Evolutionary conservation across 192 early-diverging fungal genomes (phyloP), one percentile per base, ranked within the genome.

Genomic region (Piromyces finnis): DNA sequence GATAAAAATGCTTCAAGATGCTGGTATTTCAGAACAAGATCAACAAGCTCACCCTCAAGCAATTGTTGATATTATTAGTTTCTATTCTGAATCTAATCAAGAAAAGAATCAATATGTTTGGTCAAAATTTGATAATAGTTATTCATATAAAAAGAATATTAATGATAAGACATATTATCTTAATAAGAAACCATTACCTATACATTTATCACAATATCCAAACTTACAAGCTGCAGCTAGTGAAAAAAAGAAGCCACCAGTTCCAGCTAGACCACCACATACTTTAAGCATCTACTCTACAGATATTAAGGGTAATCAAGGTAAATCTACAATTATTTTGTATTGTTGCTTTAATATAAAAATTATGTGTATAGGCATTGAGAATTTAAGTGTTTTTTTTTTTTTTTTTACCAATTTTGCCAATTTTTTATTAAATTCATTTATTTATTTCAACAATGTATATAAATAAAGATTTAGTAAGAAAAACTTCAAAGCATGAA

Each of bases 1-100:
- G 96, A 92, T 94, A 35, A 88, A 91, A 30, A 87, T 99, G 85
- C 88, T 99, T 32, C 91, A 94, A 83, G 93, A 97, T 80, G 93
- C 96, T 78, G 97, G 97, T 39, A 99, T 99, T 80, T 91, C 95
- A 78, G 94, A 95, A 84, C 91, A 94, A 84, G 94, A 98, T 79
- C 95, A 97, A 88, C 91, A 93, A 80, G 92, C 93, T 30, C 91
- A 98, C 83, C 96, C 95, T 51, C 95, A 97, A 82, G 91, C 93
- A 26, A 92, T 95, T 26, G 86, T 94, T 36, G 93, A 95, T 82
- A 90, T 94, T 78, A 92, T 95, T 85, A 89, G 90, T 81, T 95
- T 95, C 83, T 95, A 94, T 87, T 90, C 90, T 82, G 94, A 94
- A 77, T 88, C 81, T 12, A 82, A 83, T 41, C 82, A 84, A 32